Base-by-base conservation (phyloP, 805 yeast species). In the Suhomyces vadensis region DNA sequence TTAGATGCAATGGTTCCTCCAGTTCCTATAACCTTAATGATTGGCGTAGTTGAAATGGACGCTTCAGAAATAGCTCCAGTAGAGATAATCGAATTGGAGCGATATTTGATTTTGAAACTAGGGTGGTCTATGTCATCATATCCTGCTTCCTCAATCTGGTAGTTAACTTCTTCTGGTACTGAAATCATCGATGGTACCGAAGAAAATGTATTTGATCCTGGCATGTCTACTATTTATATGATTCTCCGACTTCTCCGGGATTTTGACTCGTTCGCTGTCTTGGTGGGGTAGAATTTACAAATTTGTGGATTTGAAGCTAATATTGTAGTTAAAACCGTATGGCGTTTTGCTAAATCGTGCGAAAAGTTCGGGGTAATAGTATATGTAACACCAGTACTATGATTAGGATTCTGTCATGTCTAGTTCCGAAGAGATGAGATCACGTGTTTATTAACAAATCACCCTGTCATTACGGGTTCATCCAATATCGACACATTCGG, bases 1-100 rank as follows among this genome's bases (percentile, higher is more conserved):
- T 75, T 75, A 2, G 82, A 75, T 1, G 82, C 82, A 50, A 78
- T 78, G 5, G 83, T 78, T 37, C 83, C 83, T 41, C 83, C 83
- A 6, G 82, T 78, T 6, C 79, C 83, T 27, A 77, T 60, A 40
- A 78, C 75, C 51, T 77, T 78, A 44, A 78, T 61, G 6, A 53
- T 53, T 11, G 77, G 77, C 40, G 66, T 40, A 5, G 46, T 9
- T 27, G 37, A 22, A 8, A 24, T 31, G 3, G 54, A 41, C 13
- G 17, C 51, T 14, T 51, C 54, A 3, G 60, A 54, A 10, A 43
- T 14, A 3, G 40, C 52, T 2, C 46, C 43, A 8, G 43, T 43
- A 3, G 59, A 57, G 6, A 48, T 50, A 3, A 61, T 38, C 4
- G 74, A 67, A 45, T 61, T 65, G 39, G 65, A 59, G 21, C 73